Evolutionary conservation across 2,329 filamentous ascomycete genomes (phyloP), one percentile per base, ranked within the genome.

Genomic region (Aureobasidium mangrovei): DNA sequence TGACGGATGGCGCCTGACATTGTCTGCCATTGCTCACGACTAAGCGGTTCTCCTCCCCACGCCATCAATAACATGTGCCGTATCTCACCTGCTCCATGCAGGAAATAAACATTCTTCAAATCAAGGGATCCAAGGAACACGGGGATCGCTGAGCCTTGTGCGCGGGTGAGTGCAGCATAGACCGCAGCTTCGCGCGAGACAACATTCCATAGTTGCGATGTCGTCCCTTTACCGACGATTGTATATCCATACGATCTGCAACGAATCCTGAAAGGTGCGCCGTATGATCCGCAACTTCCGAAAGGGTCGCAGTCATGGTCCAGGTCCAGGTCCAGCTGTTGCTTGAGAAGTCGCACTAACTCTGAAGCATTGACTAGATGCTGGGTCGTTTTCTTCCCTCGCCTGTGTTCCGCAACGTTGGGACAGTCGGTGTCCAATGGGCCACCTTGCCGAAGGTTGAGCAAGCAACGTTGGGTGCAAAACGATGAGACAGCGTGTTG

Each of bases 121-220:
- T 74, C 65, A 38, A 74, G 62, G 7, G 63, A 59, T 4, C 69
- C 67, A 4, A 73, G 65, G 33, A 69, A 71, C 1, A 76, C 64
- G 24, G 70, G 70, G 24, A 74, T 56, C n/a, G 60, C 10, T 9
- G 56, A 48, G 6, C 72, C 70, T 60, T 75, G 66, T 24, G 70
- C 42, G 7, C 60, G 46, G 44, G 56, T 18, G 0, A 74, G 62
- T n/a, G 63, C 64, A 9, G 60, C 7, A 56, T 75, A 75, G 0
- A 74, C 62, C 0, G 42, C 45, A 3, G 63, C 64, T 59, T 74
- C 68, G 40, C 72, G 62, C 56, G 68, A 38, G 4, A 74, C 68
- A 55, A 69, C 63, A 4, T 41, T 12, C 32, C 68, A 57, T 24
- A 70, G 71, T 18, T 56, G 63, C 26, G 12, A 28, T 2, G 70